Base-by-base conservation (phyloP, 2,329 filamentous ascomycete genomes). In the Pyricularia pennisetigena region DNA sequence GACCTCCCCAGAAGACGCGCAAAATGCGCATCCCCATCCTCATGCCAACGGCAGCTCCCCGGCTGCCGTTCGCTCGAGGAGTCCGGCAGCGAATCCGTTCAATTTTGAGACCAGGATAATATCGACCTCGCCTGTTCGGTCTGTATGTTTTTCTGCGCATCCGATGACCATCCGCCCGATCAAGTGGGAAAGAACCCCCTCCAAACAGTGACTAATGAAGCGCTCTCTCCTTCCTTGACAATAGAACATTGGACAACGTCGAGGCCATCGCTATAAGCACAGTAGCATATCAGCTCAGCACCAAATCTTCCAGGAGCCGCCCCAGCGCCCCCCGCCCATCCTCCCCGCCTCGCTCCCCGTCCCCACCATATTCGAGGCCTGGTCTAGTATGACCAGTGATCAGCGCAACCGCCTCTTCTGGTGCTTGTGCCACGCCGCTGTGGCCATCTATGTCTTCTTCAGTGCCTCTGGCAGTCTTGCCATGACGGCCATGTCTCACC, bases 181-280 rank as follows among this genome's bases (percentile, higher is more conserved):
- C 7, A 49, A 24, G 23, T 20, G 6, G 28, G 26, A 10, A 3
- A 2, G 32, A 49, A 6, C 16, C 20, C 41, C 6, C 41, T 20
- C n/a, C 32, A n/a, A 8, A 20, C 20, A 16, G 20, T 49, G 5
- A n/a, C 41, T 49, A 65, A 32, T 32, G 20, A n/a, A 30, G 16
- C 41, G 65, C 35, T 32, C n/a, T 72, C 68, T 59, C 26, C 24
- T 49, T 64, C 49, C 14, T 54, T 28, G 29, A 66, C 68, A 57
- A 67, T 77, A 96, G 90, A 94, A 93, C 73, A 88, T 97, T 71
- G 94, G 94, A 71, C 92, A 97, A 78, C 88, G 95, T 72, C 90
- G 94, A 70, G 95, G 95, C 71, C 95, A 99, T 82, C 93, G 95
- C 77, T 99, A 99, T 84, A 97, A 97, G 77, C 94, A 98, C 81